Conservation (phyloP, 805 yeast genomes). For the Zygoascus bituminiphila region DNA sequence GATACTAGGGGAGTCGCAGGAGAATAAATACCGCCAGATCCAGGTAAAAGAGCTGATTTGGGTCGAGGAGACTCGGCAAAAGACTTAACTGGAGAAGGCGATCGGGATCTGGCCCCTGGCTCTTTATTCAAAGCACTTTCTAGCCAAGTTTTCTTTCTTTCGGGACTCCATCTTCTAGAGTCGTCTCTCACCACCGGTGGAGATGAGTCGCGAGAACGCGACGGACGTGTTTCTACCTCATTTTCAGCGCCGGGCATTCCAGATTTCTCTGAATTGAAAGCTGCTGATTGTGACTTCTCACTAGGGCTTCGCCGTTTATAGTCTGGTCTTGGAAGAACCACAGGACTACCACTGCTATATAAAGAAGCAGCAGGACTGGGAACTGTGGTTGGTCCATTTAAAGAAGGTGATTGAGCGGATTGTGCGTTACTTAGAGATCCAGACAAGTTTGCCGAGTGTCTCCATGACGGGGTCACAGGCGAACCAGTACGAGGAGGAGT, state of each 20-base stretch:
- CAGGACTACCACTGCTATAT: neutral
- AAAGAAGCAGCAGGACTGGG: neutral
- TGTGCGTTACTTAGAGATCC: neutral
- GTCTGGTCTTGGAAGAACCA: neutral
- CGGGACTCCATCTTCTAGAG: slow-evolving; percentile 21
- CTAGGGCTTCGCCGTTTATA: neutral
- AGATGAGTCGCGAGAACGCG: neutral
- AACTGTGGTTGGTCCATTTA: slow-evolving; percentile 1
- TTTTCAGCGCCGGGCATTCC: too few species aligned
- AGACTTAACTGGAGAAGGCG: slow-evolving; percentile 12
- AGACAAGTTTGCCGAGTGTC: neutral
- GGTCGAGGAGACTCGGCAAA: neutral
- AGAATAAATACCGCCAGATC: slow-evolving; percentile 1
- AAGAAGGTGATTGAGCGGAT: neutral
- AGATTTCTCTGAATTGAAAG: too few species aligned
- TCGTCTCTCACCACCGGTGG: neutral
- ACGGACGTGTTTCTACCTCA: neutral
- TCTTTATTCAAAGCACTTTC: slow-evolving; percentile 22
- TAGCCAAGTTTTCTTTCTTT: slow-evolving; percentile 23
- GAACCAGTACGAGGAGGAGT: slow-evolving; percentile 3
- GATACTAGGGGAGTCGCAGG: slow-evolving; percentile 1
- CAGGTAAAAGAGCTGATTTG: neutral
- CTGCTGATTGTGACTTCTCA: neutral
- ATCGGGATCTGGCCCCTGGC: slow-evolving; percentile 7
- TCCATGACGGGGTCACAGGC: slow-evolving; percentile 4